Percentiles rank a stretch among this genome's conserved stretches.
These are phyloP conservation scores for Tranzscheliella williamsii DNA, from an alignment of 1,284 basidiomycete species.

Conservation along the genomic window DNA sequence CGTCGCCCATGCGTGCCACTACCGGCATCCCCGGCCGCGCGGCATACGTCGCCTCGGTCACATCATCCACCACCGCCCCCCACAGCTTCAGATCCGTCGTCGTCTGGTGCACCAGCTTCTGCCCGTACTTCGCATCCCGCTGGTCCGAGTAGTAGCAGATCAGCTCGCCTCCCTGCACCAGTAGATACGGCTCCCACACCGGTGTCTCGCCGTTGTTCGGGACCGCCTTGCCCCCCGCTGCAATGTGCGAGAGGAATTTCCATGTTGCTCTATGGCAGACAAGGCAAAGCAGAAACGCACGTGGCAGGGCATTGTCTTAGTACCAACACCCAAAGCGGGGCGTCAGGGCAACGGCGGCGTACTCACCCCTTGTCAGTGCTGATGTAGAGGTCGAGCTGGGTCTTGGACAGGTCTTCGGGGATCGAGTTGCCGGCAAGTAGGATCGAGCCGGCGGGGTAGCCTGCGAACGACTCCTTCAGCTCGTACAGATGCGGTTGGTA, in stretches of 20 bases:
- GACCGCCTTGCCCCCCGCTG: constrained; percentile 43
- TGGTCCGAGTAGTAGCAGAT: constrained; percentile 62
- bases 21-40: constrained; percentile 62
- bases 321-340: background rate
- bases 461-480: constrained; percentile 49
- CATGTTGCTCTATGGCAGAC: constrained; percentile 47
- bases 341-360: background rate
- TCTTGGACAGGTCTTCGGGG: constrained; percentile 50
- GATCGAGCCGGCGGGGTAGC: constrained; percentile 57
- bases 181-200: constrained; percentile 61
- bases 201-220: constrained; percentile 55
- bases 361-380: constrained; percentile 53
- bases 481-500: constrained; percentile 61
- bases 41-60: constrained; percentile 50
- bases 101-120: constrained; percentile 61
- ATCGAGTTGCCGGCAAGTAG: constrained; percentile 52
- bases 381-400: constrained; percentile 61
- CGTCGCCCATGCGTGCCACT: constrained; percentile 57
- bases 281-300: background rate
- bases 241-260: constrained; percentile 56
- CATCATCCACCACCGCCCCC: constrained; percentile 59
- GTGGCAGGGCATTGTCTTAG: background rate
- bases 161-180: constrained; percentile 58
- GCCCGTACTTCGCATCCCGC: constrained; percentile 59
- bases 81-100: constrained; percentile 58